Evolutionary conservation across 2,329 filamentous ascomycete genomes (phyloP).

Genomic region (Dothideomycetes sp.): DNA sequence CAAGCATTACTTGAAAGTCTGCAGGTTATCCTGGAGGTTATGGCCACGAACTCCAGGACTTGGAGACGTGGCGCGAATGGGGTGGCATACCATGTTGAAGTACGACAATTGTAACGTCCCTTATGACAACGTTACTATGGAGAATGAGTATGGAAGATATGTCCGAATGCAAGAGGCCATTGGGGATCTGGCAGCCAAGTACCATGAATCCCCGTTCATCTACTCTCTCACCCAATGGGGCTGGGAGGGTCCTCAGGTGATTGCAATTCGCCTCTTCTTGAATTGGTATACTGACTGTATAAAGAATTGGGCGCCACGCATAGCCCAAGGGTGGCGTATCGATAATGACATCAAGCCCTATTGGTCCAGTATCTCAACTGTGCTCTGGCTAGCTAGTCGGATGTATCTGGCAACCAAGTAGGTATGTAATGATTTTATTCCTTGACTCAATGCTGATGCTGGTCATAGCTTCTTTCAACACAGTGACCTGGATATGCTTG

Average conservation of each 20-base stretch:
- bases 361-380: conserved; percentile 15
- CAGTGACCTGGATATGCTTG: conserved; percentile 15
- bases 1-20: not conserved
- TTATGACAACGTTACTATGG: conserved; percentile 18
- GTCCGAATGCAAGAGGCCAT: conserved; percentile 19
- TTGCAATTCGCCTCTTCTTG: not conserved
- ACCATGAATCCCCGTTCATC: conserved; percentile 10
- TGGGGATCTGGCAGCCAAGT: conserved; percentile 10
- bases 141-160: conserved; percentile 18
- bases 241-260: conserved; percentile 11
- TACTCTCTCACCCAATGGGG: conserved; percentile 15
- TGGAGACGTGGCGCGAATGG: conserved; percentile 13
- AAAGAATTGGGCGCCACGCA: conserved; percentile 9
- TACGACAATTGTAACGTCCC: conserved; percentile 18
- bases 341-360: conserved; percentile 15
- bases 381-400: conserved; percentile 16
- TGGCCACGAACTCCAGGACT: conserved; percentile 13
- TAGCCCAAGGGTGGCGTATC: conserved; percentile 13
- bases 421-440: not conserved
- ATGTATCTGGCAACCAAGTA: conserved; percentile 12
- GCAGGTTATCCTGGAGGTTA: conserved; percentile 13
- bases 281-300: not conserved
- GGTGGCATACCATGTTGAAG: conserved; percentile 13
- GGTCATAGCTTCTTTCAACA: conserved; percentile 12
- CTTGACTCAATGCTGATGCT: not conserved